phyloP scores from a whole-genome alignment of 495 filamentous ascomycete genomes.

The Daldinia grandis region DNA sequence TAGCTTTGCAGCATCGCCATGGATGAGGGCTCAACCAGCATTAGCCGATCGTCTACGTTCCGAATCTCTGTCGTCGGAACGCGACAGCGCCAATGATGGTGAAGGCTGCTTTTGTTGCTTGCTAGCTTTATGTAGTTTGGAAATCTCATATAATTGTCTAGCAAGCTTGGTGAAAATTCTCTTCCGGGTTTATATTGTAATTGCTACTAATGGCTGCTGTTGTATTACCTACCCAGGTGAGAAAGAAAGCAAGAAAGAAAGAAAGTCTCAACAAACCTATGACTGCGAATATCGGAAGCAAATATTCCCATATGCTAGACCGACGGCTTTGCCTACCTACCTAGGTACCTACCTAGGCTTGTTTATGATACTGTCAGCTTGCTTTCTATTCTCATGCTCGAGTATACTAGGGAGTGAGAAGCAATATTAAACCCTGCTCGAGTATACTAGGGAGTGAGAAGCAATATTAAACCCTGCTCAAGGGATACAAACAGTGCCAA shows the following conservation, averaged over 20 bases:
- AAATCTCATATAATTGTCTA: conserved; percentile 1
- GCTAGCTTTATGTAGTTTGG: conserved; percentile 1
- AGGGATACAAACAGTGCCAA: conserved; percentile 24
- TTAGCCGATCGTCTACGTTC: conserved; percentile 37
- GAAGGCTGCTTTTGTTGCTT: background rate
- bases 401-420: conserved; percentile 2
- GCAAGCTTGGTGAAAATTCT: background rate
- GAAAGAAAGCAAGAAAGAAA: background rate
- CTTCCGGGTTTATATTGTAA: conserved; percentile 11
- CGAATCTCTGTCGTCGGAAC: conserved; percentile 20
- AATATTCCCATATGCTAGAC: conserved; percentile 32
- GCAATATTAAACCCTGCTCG: background rate
- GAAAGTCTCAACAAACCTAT: conserved; percentile 8
- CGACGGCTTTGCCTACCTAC: conserved; percentile 24
- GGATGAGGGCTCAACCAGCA: conserved; percentile 19
- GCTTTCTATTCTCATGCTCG: conserved; percentile 11
- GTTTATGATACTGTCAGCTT: conserved; percentile 23
- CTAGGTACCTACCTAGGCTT: too few species aligned
- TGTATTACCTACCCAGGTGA: conserved; percentile 6
- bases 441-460: conserved; percentile 2
- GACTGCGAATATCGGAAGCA: conserved; percentile 18
- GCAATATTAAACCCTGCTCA: background rate
- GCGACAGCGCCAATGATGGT: conserved; percentile 22
- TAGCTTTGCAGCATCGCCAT: conserved; percentile 27
- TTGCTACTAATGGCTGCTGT: conserved; percentile 7